Percentiles rank a stretch among this genome's conserved stretches.
Conservation (phyloP, 306 rosid species). For the Cucurbita ficifolia region DNA sequence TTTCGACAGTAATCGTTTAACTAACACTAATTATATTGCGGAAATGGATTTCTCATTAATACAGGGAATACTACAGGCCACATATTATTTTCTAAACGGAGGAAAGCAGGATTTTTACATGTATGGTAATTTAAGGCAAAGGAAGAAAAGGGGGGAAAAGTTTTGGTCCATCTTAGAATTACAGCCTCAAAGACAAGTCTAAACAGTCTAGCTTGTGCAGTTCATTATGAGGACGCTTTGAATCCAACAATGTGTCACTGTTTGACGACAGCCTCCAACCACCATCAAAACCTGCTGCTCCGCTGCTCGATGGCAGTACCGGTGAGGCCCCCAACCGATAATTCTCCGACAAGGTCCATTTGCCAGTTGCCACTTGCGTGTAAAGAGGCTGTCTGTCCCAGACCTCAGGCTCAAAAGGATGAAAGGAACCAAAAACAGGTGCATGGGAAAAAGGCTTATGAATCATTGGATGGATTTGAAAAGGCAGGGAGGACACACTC, state of each 20-base stretch:
- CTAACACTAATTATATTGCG: neutral
- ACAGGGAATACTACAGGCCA: neutral
- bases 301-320: slow-evolving; percentile 16
- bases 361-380: slow-evolving; percentile 23
- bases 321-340: slow-evolving; percentile 14
- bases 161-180: slow-evolving; percentile 28
- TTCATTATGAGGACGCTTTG: slow-evolving; percentile 39
- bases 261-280: slow-evolving; percentile 16
- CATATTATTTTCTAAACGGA: neutral
- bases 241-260: slow-evolving; percentile 31
- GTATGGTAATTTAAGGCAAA: slow-evolving; percentile 8
- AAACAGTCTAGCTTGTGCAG: slow-evolving; percentile 64
- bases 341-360: slow-evolving; percentile 8
- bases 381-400: slow-evolving; percentile 25
- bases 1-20: neutral
- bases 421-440: slow-evolving; percentile 16
- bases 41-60: neutral
- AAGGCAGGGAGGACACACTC: slow-evolving; percentile 63
- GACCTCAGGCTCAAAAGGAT: slow-evolving; percentile 19
- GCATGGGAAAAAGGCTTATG: slow-evolving; percentile 38
- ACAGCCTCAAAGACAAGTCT: slow-evolving; percentile 84
- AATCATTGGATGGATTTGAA: slow-evolving; percentile 55
- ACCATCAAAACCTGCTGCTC: slow-evolving; percentile 24
- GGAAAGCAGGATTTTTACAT: neutral
- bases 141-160: neutral